These are phyloP conservation scores for Xylaria intraflava DNA, from an alignment of 495 filamentous ascomycete genomes.

Conservation along the genomic window DNA sequence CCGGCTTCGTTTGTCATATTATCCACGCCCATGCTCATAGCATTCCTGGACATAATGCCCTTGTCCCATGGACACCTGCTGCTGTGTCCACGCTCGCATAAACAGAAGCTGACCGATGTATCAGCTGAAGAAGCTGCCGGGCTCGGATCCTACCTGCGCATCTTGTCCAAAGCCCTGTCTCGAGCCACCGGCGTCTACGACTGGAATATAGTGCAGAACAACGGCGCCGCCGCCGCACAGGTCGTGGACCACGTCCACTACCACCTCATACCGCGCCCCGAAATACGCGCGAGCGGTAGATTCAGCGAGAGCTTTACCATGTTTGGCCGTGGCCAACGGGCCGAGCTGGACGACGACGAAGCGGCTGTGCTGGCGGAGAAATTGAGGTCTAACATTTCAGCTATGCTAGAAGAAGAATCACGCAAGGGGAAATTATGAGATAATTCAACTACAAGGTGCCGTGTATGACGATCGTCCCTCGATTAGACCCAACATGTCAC, in stretches of 20 bases:
- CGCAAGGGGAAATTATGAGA: slow-evolving; percentile 26
- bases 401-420: slow-evolving; percentile 46
- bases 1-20: slow-evolving; percentile 62
- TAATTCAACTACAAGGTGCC: background rate
- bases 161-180: slow-evolving; percentile 65
- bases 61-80: slow-evolving; percentile 73
- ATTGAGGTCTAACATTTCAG: slow-evolving; percentile 55
- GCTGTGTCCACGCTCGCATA: slow-evolving; percentile 63
- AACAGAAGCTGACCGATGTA: slow-evolving; percentile 63
- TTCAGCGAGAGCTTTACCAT: slow-evolving; percentile 59
- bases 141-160: slow-evolving; percentile 65
- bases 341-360: slow-evolving; percentile 83
- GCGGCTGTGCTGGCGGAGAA: slow-evolving; percentile 54
- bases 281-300: slow-evolving; percentile 36
- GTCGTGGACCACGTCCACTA: slow-evolving; percentile 89
- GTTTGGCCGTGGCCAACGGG: slow-evolving; percentile 77
- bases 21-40: slow-evolving; percentile 63
- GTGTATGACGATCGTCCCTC: too few species aligned
- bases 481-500: too few species aligned
- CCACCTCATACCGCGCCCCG: slow-evolving; percentile 76
- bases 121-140: slow-evolving; percentile 48
- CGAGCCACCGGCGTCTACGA: slow-evolving; percentile 58
- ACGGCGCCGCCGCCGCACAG: slow-evolving; percentile 80
- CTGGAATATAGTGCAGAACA: slow-evolving; percentile 95
- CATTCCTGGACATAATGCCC: slow-evolving; percentile 88